Conservation (phyloP, 768 basidiomycete species). For the Agaricus sinodeliciosus region DNA sequence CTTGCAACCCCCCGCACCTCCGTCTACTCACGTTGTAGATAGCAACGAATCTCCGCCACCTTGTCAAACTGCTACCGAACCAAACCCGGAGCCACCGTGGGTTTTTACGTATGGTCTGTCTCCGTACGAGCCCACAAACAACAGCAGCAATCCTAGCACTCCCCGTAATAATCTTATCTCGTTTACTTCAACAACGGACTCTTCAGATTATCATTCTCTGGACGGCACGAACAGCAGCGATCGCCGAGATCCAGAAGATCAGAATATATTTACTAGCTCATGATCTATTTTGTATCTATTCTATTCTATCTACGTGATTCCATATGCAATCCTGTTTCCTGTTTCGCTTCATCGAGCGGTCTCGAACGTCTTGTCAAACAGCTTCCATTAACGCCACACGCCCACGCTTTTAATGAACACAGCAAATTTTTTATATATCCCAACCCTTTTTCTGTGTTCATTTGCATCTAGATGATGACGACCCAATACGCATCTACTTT, state of each 20-base stretch:
- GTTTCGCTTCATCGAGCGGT: neutral
- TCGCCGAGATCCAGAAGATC: slow-evolving; percentile 20
- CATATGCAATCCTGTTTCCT: slow-evolving; percentile 5
- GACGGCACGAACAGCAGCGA: slow-evolving; percentile 15
- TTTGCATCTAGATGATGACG: no score
- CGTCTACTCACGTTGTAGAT: slow-evolving; percentile 16
- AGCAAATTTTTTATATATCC: neutral
- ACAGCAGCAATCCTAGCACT: slow-evolving; percentile 13
- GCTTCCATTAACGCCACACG: neutral
- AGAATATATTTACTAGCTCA: slow-evolving; percentile 12
- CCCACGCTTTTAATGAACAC: neutral
- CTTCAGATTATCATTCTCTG: slow-evolving; percentile 18
- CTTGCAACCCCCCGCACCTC: slow-evolving; percentile 15
- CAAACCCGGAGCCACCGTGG: slow-evolving; percentile 20
- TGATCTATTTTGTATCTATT: slow-evolving; percentile 7
- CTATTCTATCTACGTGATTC: slow-evolving; percentile 12
- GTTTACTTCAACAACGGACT: slow-evolving; percentile 20
- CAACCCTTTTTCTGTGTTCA: no score
- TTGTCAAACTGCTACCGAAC: slow-evolving; percentile 20
- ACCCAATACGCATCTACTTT: no score
- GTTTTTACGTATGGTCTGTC: slow-evolving; percentile 33
- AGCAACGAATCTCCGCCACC: slow-evolving; percentile 15
- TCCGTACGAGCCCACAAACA: slow-evolving; percentile 20
- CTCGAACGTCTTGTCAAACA: neutral
- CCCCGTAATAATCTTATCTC: slow-evolving; percentile 23